Evolutionary conservation across 2,329 filamentous ascomycete species (phyloP), one percentile per base, ranked within the genome.

Genomic region (Colletotrichum nymphaeae): DNA sequence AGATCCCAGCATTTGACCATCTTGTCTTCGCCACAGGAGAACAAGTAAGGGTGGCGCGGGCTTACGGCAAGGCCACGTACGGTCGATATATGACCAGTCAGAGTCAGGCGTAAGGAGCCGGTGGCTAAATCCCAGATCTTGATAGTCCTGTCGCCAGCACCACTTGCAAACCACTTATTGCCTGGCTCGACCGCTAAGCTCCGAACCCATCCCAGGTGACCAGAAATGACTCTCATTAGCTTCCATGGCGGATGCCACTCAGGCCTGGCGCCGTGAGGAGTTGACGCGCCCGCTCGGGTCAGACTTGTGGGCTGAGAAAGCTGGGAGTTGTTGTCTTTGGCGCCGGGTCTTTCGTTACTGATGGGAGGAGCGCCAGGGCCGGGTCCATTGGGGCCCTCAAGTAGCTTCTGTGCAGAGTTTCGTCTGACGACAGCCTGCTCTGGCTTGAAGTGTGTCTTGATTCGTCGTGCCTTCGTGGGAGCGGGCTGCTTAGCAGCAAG

Each of bases 1-100:
- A 99, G 86, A 85, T 99, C 97, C 97, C 97, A 99, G 85, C 97
- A 99, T 84, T 99, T 99, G 75, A 99, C 97, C 95, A 98, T 98
- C 87, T 99, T 99, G 83, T 99, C 97, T 84, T 99, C 97, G 72
- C 95, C 97, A 80, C 97, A 99, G 12, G 95, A 98, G 84, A 99
- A 99, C 11, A 99, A 89, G 80, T 99, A 99, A 0, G 97, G 97
- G 84, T 99, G 97, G 59, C 97, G 88, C 19, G 95, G 94, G 24
- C 95, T 98, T 8, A 99, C 94, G 0, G 96, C 97, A 60, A 99
- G 88, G 2, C 97, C 97, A 66, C 95, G 92, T 1, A 98, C 95
- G 5, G 95, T 97, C 62, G 94, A 97, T 79, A 98, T 98, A 83
- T 98, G 96, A 46, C 96, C 96, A 1, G 96, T 98, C 74, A 98